Percentiles rank a stretch among this genome's conserved stretches.
Evolutionary conservation across 805 yeast genomes (phyloP).

Genomic region (Tetrapisispora arboricola): DNA sequence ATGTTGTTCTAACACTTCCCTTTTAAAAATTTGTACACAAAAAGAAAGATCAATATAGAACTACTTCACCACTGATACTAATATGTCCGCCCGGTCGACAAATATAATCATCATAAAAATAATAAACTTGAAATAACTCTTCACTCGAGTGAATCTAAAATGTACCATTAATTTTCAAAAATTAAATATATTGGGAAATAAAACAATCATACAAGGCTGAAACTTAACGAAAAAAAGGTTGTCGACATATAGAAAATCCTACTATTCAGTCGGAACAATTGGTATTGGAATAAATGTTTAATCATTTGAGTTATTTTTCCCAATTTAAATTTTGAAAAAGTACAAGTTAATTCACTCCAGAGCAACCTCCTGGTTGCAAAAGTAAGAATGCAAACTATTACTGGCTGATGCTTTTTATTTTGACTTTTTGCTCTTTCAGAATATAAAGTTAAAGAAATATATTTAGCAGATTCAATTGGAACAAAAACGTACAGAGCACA

Average conservation of each 20-base stretch:
- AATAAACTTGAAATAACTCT: background rate
- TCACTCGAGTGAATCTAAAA: conserved; percentile 1
- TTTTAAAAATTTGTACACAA: conserved; percentile 31
- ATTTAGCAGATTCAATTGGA: too few relatives aligned
- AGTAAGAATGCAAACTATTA: background rate
- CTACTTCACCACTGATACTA: conserved; percentile 25
- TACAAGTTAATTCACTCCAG: conserved; percentile 1
- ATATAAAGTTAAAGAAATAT: too few relatives aligned
- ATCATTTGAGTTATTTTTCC: conserved; percentile 1
- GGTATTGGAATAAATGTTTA: conserved; percentile 16
- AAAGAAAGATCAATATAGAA: conserved; percentile 18
- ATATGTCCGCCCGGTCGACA: conserved; percentile 44
- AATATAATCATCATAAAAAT: conserved; percentile 26
- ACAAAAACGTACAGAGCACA: too few relatives aligned
- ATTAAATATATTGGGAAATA: background rate
- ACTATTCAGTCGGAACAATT: conserved; percentile 36
- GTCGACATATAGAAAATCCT: conserved; percentile 32
- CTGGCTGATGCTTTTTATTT: too few relatives aligned
- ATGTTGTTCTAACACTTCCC: conserved; percentile 17
- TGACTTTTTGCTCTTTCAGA: too few relatives aligned
- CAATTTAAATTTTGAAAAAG: background rate
- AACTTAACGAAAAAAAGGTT: conserved; percentile 37
- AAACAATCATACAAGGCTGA: conserved; percentile 38
- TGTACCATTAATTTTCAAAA: background rate
- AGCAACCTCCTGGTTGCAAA: conserved; percentile 3